phyloP scores from a whole-genome alignment of 805 yeast species.

The Yamadazyma tumulicola region DNA sequence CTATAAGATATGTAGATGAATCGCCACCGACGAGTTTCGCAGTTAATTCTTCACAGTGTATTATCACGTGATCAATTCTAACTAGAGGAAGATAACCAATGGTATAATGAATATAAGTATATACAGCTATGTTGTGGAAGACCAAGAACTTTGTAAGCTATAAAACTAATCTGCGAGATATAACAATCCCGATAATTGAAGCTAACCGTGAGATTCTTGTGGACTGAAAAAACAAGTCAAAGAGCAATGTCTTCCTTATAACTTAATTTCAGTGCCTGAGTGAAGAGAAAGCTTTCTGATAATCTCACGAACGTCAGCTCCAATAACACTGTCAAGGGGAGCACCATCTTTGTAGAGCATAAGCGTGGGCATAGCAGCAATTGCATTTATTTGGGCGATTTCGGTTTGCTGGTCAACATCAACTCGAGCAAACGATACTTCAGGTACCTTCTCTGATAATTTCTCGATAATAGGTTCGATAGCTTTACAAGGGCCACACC shows the following conservation, averaged over 20 bases:
- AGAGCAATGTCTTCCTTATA: no score
- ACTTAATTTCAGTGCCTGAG: conserved; percentile 23
- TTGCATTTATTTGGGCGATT: conserved; percentile 56
- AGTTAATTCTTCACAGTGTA: not conserved
- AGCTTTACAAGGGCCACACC: conserved; percentile 47
- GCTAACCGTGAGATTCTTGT: no score
- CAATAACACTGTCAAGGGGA: conserved; percentile 54
- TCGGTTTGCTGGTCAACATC: conserved; percentile 66
- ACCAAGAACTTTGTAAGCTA: no score
- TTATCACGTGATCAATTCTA: not conserved
- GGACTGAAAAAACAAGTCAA: no score
- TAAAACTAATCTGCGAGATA: no score
- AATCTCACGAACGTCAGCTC: conserved; percentile 53
- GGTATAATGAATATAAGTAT: no score
- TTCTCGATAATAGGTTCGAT: conserved; percentile 35
- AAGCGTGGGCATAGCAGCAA: conserved; percentile 78
- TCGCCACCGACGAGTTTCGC: conserved; percentile 1
- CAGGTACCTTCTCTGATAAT: conserved; percentile 34
- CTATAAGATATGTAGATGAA: not conserved
- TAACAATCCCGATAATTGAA: no score
- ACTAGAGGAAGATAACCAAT: no score
- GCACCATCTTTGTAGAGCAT: conserved; percentile 59
- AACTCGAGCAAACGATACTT: conserved; percentile 61
- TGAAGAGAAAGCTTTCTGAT: conserved; percentile 25
- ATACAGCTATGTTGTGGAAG: no score